These are phyloP conservation scores for Trichothecium sympodiale DNA, from an alignment of 2,329 filamentous ascomycete species.

Conservation along the genomic window DNA sequence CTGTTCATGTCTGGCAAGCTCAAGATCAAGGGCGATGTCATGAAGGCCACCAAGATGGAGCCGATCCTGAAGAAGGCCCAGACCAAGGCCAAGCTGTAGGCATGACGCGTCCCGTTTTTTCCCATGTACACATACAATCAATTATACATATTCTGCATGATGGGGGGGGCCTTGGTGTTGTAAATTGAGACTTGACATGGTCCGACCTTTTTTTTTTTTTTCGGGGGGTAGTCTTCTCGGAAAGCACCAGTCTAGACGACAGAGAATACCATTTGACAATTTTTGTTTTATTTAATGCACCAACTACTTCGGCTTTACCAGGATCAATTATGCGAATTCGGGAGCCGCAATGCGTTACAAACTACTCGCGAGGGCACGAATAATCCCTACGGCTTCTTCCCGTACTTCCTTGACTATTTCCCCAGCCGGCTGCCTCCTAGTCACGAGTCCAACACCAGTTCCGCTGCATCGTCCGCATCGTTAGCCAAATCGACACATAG, in stretches of 20 bases:
- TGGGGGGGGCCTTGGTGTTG: neutral
- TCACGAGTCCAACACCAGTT: slow-evolving; percentile 33
- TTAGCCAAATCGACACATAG: neutral
- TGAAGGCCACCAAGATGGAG: slow-evolving; percentile 97
- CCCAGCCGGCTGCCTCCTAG: slow-evolving; percentile 24
- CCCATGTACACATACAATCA: no score
- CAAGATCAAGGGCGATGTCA: slow-evolving; percentile 95
- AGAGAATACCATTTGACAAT: neutral
- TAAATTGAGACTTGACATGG: neutral
- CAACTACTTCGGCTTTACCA: no score
- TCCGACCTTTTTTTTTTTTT: neutral
- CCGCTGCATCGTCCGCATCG: slow-evolving; percentile 18
- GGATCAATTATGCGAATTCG: no score
- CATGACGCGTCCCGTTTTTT: no score
- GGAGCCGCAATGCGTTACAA: no score
- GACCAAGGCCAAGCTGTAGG: slow-evolving; percentile 70
- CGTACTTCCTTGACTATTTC: slow-evolving; percentile 31
- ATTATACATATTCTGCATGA: neutral
- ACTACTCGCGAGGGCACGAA: no score
- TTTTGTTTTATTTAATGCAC: no score
- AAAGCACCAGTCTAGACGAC: neutral
- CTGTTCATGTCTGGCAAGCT: slow-evolving; percentile 98
- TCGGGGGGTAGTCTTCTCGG: neutral
- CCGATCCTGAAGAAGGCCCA: slow-evolving; percentile 83
- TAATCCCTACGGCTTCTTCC: slow-evolving; percentile 18